Base-by-base conservation (phyloP, 2,329 filamentous ascomycete genomes). In the Alternaria gansuensis region DNA sequence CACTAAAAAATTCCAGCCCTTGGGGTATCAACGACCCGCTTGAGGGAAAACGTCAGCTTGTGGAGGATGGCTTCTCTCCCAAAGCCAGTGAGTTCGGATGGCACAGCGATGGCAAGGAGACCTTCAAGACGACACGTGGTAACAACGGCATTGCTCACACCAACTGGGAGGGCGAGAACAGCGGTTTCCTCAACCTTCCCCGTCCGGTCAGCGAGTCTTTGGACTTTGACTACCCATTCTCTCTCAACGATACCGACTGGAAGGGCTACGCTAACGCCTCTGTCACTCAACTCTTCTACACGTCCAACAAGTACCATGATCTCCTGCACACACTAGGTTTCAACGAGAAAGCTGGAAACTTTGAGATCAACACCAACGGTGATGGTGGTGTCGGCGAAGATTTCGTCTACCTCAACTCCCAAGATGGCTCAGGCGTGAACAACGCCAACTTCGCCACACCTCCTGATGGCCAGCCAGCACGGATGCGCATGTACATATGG, bases 401-500 rank as follows among this genome's bases (percentile, higher is more conserved):
- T 64, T 80, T 79, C 43, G 83, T 85, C 36, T 85, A 85, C 56
- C 77, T 87, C 37, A 85, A 85, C 61, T 74, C 84, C 0, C 86
- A 88, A 65, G 85, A 88, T 56, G 84, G 84, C 29, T 51, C 51
- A 5, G 81, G 79, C 14, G 79, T 75, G 1, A 84, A 88, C 77
- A 87, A 87, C 59, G 85, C 85, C 57, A 82, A 85, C 75, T 87
- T 87, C 61, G 79, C 81, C 5, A 85, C 85, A 0, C 84, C 69
- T 17, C 69, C 69, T 1, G 69, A 71, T 37, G 69, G 69, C 8
- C 70, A 77, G 40, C 72, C 75, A 2, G 82, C 81, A 13, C 80
- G 84, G 29, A 87, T 88, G 85, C 73, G 82, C 23, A 87, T 87
- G 85, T 87, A 82, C 68, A 72, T 87, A 46, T 88, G 84, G 83